These are phyloP conservation scores for Pythium dissimile DNA, from an alignment of 352 stramenopile genomes.

Conservation along the genomic window DNA sequence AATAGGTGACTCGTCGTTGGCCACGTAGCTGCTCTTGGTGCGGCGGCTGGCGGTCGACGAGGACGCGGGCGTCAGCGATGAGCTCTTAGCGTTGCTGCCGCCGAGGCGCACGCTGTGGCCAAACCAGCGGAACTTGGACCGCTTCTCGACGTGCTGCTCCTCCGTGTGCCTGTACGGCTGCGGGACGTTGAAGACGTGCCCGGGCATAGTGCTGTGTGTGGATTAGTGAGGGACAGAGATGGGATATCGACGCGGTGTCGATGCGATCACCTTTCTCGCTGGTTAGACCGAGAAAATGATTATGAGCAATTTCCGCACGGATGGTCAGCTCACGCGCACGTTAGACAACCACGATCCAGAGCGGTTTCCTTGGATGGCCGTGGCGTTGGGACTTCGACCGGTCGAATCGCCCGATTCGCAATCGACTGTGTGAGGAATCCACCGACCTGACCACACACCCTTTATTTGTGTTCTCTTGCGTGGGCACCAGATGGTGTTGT, in stretches of 20 bases:
- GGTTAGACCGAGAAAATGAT: slow-evolving; percentile 11
- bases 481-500: slow-evolving; percentile 12
- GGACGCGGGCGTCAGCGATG: neutral
- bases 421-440: slow-evolving; percentile 15
- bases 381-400: no score
- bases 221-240: neutral
- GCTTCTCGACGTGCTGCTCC: neutral
- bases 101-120: slow-evolving; percentile 21
- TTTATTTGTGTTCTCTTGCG: slow-evolving; percentile 4
- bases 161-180: slow-evolving; percentile 3
- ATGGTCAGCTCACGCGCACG: neutral
- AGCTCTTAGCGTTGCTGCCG: slow-evolving; percentile 9
- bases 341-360: no score
- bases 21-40: slow-evolving; percentile 8
- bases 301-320: neutral
- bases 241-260: slow-evolving; percentile 19
- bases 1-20: slow-evolving; percentile 4
- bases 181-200: slow-evolving; percentile 22
- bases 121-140: slow-evolving; percentile 23
- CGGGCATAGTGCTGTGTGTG: neutral
- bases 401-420: no score
- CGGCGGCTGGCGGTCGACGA: neutral
- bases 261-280: slow-evolving; percentile 17
- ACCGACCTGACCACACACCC: neutral
- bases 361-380: no score